Conservation (phyloP, 352 stramenopile species). For the Aphanomyces cochlioides region DNA sequence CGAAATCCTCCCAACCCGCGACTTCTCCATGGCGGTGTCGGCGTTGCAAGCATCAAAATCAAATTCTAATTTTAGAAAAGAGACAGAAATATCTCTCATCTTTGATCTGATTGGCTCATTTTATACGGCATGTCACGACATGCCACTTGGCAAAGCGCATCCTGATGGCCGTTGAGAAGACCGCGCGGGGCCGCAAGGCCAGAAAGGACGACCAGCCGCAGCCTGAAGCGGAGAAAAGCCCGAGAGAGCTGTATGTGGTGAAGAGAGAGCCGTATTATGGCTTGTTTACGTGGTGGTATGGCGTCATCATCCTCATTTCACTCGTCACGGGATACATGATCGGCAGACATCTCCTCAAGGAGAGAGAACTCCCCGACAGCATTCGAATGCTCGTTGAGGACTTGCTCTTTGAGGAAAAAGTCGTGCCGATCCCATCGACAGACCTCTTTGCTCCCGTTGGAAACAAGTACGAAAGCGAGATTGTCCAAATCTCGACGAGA, state of each 20-base stretch:
- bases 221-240: neutral
- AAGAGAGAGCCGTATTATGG: no score
- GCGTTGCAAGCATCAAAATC: neutral
- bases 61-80: neutral
- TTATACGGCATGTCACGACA: neutral
- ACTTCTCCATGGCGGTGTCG: no score
- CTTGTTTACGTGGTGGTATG: no score
- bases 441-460: neutral
- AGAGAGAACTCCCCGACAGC: neutral
- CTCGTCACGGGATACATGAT: no score
- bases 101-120: conserved; percentile 11
- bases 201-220: neutral
- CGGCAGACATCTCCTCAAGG: no score
- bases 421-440: neutral
- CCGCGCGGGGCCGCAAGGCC: neutral
- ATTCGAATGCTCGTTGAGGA: neutral
- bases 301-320: no score
- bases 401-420: neutral
- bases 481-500: conserved; percentile 48
- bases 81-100: neutral
- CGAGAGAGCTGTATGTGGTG: no score
- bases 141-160: neutral
- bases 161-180: conserved; percentile 14
- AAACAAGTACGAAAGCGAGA: conserved; percentile 57
- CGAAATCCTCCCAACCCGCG: no score